These are phyloP conservation scores for Lyophyllum semitale DNA, from an alignment of 768 basidiomycete genomes.

Conservation along the genomic window DNA sequence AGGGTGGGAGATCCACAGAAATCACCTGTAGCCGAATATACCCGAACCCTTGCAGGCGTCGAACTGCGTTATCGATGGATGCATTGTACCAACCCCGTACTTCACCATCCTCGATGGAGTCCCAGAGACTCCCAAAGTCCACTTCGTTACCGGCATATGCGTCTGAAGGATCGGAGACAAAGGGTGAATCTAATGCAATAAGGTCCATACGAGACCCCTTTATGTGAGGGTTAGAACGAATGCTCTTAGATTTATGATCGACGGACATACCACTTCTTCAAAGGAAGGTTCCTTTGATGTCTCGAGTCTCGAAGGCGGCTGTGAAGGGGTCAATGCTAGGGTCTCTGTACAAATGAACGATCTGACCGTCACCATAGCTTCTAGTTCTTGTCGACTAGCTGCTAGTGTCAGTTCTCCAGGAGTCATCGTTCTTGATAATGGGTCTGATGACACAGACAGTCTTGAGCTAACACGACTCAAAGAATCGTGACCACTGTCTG, in stretches of 20 bases:
- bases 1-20: constrained; percentile 56
- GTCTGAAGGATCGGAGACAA: constrained; percentile 47
- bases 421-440: constrained; percentile 30
- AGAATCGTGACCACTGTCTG: constrained; percentile 33
- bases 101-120: constrained; percentile 43
- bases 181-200: constrained; percentile 75
- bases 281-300: constrained; percentile 2
- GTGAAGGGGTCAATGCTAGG: background rate
- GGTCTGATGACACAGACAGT: constrained; percentile 25
- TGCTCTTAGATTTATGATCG: background rate
- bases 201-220: constrained; percentile 52
- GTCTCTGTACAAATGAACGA: background rate
- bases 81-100: constrained; percentile 72
- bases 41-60: constrained; percentile 51
- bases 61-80: constrained; percentile 54
- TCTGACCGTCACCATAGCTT: constrained; percentile 25
- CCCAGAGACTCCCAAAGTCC: constrained; percentile 65
- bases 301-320: background rate
- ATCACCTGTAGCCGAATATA: constrained; percentile 48
- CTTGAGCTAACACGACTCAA: constrained; percentile 27
- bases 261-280: constrained; percentile 21
- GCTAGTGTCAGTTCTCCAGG: constrained; percentile 50
- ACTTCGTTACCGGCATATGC: constrained; percentile 13
- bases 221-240: constrained; percentile 6
- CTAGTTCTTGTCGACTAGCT: constrained; percentile 31